phyloP scores from a whole-genome alignment of 495 filamentous ascomycete species.

The Stereocaulon alpinum region DNA sequence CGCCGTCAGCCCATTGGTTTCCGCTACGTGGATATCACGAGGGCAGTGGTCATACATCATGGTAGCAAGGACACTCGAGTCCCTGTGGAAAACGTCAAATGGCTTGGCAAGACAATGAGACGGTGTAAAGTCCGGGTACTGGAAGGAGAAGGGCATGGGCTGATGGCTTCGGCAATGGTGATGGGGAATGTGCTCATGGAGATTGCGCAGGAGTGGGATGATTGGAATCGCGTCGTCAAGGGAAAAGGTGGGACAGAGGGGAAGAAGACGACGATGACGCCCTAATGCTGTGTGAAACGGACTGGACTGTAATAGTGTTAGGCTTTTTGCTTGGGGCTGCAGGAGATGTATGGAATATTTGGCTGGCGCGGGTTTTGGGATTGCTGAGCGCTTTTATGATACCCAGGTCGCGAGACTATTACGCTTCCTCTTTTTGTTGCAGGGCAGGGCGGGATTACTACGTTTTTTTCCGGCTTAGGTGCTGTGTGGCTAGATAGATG shows the following conservation, averaged over 20 bases:
- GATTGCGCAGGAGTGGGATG: constrained; percentile 89
- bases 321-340: not conserved
- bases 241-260: constrained; percentile 31
- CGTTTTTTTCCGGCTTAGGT: not conserved
- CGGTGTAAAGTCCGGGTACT: constrained; percentile 84
- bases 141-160: constrained; percentile 85
- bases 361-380: not conserved
- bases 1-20: constrained; percentile 88
- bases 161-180: constrained; percentile 89
- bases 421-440: not conserved
- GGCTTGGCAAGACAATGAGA: constrained; percentile 89
- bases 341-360: not conserved
- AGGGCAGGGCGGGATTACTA: not conserved
- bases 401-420: constrained; percentile 8
- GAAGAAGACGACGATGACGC: constrained; percentile 2
- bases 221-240: constrained; percentile 63
- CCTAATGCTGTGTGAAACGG: not conserved
- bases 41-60: constrained; percentile 86
- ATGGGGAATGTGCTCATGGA: constrained; percentile 92
- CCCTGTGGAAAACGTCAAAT: constrained; percentile 87
- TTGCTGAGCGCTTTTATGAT: constrained; percentile 6
- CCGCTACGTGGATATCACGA: constrained; percentile 89
- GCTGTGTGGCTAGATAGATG: no score
- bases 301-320: not conserved
- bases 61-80: constrained; percentile 85